Evolutionary conservation across 139 green algal species (phyloP).

Genomic region (Prasinococcaceae sp.): DNA sequence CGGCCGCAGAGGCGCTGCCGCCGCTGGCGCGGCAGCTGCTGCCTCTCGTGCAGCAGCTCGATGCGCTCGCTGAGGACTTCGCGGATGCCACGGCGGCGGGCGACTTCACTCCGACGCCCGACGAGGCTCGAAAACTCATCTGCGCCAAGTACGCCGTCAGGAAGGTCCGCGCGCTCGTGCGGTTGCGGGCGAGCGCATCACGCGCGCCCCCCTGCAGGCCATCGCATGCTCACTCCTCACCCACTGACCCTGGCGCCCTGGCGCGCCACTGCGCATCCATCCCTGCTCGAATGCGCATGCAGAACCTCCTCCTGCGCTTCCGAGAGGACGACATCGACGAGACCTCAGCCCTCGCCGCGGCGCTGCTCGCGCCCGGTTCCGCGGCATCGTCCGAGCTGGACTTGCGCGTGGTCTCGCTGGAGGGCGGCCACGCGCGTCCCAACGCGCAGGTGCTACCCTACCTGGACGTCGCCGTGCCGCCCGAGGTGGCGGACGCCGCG

Average conservation of each 20-base stretch:
- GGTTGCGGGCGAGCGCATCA: no score
- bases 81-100: no score
- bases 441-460: slow-evolving; percentile 46
- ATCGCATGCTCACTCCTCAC: no score
- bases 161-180: no score
- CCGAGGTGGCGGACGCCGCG: slow-evolving; percentile 1
- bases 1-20: no score
- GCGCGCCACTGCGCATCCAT: no score
- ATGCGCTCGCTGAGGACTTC: slow-evolving; percentile 68
- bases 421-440: slow-evolving; percentile 64
- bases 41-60: slow-evolving; percentile 75
- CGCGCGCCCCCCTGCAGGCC: no score
- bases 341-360: slow-evolving; percentile 44
- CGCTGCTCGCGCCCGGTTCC: slow-evolving; percentile 32
- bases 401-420: slow-evolving; percentile 51
- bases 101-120: slow-evolving; percentile 66
- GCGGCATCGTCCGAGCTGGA: slow-evolving; percentile 32
- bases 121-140: slow-evolving; percentile 54
- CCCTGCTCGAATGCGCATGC: no score
- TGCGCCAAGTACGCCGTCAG: no score
- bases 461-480: slow-evolving; percentile 6
- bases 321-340: slow-evolving; percentile 75
- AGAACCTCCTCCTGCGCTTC: slow-evolving; percentile 83
- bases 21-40: slow-evolving; percentile 52
- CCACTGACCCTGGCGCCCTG: no score